Evolutionary conservation across 495 filamentous ascomycete genomes (phyloP), one percentile per base, ranked within the genome.

Genomic region (Choiromyces venosus): DNA sequence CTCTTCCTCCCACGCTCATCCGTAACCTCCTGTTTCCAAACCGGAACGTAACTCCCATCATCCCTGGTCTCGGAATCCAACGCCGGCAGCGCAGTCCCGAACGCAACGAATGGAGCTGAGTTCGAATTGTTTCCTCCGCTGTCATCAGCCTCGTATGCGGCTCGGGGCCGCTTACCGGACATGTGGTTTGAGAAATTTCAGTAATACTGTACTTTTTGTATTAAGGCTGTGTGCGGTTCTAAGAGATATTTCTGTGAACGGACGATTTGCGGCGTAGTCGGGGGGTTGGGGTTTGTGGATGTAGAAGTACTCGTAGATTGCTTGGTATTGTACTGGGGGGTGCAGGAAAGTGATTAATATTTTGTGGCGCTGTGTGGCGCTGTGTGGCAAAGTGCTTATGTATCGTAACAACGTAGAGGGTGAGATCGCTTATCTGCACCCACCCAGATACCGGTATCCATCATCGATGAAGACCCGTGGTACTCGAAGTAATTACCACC

Each of bases 1-100:
- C 95, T 88, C 83, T 96, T 96, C 77, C 93, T 87, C 36, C 95
- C 95, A 71, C 89, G 89, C 83, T 98, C 96, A 84, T 99, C 95
- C 64, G 89, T 92, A 79, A 97, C 94, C 83, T 97, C 93, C 84
- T 99, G 95, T 83, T 97, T 96, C 95, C 95, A 98, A 14, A 97
- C 82, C 0, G 95, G 95, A 36, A 96, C 88, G 83, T 93, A 97
- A 46, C 93, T 94, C 71, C 93, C 95, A 84, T 98, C 93, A 83
- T 98, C 95, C 70, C 93, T 90, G 69, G 86, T 86, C 16, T 91
- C 87, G 66, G 89, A 86, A 78, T 97, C 93, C 39, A 91, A 85
- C 2, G 93, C 88, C 2, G 94, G 94, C 25, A 98, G 87, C 14
- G 93, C 88, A 12, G 93, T 97, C 72, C 94, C 96, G 81, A 91